Conservation (phyloP, 164 flowering plant species). For the Brasenia schreberi region DNA sequence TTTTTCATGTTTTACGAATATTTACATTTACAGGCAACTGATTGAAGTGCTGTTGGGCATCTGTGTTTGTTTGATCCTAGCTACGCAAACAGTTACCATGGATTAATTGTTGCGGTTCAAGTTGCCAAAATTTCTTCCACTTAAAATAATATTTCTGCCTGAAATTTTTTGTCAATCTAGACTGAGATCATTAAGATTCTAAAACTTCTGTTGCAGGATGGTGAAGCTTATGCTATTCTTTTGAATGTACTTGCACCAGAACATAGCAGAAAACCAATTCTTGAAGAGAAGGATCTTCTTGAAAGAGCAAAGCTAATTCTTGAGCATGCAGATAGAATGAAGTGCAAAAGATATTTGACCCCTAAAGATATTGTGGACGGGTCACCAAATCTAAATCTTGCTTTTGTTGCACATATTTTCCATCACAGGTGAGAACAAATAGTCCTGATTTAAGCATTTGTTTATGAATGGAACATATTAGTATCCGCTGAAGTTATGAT, state of each 20-base stretch:
- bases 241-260: conserved; percentile 87
- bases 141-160: not conserved
- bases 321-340: conserved; percentile 90
- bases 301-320: conserved; percentile 71
- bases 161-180: not conserved
- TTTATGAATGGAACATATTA: no score
- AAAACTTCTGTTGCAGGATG: conserved; percentile 45
- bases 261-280: conserved; percentile 45
- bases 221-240: conserved; percentile 78
- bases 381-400: conserved; percentile 86
- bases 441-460: no score
- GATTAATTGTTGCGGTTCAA: not conserved
- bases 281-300: conserved; percentile 38
- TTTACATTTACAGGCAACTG: no score
- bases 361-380: conserved; percentile 92
- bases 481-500: no score
- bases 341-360: conserved; percentile 82
- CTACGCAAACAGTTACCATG: not conserved
- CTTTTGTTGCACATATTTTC: conserved; percentile 88
- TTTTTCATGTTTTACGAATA: no score
- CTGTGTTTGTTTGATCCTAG: not conserved
- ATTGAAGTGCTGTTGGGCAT: not conserved
- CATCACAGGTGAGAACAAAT: conserved; percentile 63
- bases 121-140: no score
- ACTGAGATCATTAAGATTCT: not conserved